A percentile compares a stretch with the other conserved stretches of the same genome.
Conservation (phyloP, 768 basidiomycete species). For the Kwoniella heveanensis region DNA sequence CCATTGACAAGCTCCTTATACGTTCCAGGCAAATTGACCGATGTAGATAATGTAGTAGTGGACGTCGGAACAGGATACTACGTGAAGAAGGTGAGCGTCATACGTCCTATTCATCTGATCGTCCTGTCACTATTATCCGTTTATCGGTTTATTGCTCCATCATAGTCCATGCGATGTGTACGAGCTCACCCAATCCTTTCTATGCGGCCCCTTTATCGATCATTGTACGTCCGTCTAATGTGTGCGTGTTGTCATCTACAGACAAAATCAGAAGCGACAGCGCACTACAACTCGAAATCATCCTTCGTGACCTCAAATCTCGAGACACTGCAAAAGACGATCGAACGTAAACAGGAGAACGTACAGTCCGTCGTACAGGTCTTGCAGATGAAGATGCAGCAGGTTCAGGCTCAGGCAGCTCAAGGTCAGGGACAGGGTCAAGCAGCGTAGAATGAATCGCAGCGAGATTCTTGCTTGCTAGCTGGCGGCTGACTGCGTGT, state of each 20-base stretch:
- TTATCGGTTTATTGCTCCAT: too few species aligned
- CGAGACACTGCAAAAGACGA: conserved; percentile 82
- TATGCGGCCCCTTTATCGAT: too few species aligned
- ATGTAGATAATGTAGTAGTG: conserved; percentile 83
- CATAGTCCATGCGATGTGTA: too few species aligned
- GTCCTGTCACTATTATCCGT: too few species aligned
- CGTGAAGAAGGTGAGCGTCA: conserved; percentile 77
- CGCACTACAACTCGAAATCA: conserved; percentile 79
- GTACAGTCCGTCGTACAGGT: conserved; percentile 72
- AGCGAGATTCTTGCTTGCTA: too few species aligned
- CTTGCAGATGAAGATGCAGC: conserved; percentile 67
- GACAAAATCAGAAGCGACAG: conserved; percentile 77
- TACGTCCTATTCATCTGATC: too few species aligned
- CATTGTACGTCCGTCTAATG: too few species aligned
- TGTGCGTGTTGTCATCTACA: conserved; percentile 56
- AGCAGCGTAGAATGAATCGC: neutral
- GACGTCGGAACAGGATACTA: conserved; percentile 97
- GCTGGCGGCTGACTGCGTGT: too few species aligned
- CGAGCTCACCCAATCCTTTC: too few species aligned
- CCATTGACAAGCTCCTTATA: conserved; percentile 94
- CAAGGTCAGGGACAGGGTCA: neutral
- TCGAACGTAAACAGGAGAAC: conserved; percentile 88
- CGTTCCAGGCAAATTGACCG: conserved; percentile 83
- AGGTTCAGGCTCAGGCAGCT: conserved; percentile 20
- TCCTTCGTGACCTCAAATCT: conserved; percentile 80